Conservation (phyloP, 148 eudicot genomes). For the Tetragonia tetragonoides region DNA sequence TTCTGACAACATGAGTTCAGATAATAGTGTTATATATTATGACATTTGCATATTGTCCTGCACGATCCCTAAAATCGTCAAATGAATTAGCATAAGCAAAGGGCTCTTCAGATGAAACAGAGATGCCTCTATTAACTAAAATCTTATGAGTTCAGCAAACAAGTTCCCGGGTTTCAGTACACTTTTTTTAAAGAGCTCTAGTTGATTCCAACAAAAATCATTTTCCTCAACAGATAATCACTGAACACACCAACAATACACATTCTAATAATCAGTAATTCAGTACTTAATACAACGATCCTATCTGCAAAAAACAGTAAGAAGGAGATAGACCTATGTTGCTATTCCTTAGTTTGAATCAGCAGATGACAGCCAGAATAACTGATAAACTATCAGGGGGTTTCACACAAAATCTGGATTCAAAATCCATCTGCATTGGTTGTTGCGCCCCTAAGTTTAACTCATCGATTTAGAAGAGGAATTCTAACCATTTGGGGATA, state of each 20-base stretch:
- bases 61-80: not conserved
- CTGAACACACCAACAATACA: not conserved
- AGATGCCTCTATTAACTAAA: not conserved
- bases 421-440: too few species aligned
- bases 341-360: not conserved
- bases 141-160: not conserved
- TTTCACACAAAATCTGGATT: too few species aligned
- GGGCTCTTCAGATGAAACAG: not conserved
- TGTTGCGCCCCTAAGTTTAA: too few species aligned
- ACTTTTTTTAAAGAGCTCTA: not conserved
- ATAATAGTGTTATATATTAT: too few species aligned
- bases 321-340: not conserved
- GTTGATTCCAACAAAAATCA: not conserved
- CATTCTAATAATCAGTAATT: too few species aligned
- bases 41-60: not conserved
- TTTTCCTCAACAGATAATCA: not conserved
- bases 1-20: slow-evolving; percentile 7
- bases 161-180: slow-evolving; percentile 1
- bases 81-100: too few species aligned
- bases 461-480: not conserved
- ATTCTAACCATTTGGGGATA: not conserved
- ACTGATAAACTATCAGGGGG: too few species aligned
- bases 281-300: too few species aligned
- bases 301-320: not conserved
- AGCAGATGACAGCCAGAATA: too few species aligned